These are phyloP conservation scores for Saksenaea vasiformis DNA, from an alignment of 371 early-diverging fungal genomes.

Conservation along the genomic window DNA sequence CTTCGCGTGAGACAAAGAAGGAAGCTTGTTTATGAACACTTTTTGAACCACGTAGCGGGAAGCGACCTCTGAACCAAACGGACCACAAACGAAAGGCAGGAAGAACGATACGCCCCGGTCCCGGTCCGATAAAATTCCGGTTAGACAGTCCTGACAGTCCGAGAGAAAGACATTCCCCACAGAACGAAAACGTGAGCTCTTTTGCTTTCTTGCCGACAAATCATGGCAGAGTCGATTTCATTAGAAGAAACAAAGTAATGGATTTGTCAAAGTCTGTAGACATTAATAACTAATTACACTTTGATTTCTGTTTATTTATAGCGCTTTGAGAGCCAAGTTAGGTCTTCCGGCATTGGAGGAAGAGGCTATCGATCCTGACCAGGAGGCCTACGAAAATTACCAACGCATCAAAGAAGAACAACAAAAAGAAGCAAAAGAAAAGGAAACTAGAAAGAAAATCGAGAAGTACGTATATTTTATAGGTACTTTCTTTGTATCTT, in stretches of 20 bases:
- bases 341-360: conserved; percentile 72
- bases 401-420: conserved; percentile 53
- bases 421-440: conserved; percentile 46
- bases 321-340: conserved; percentile 66
- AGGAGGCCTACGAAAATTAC: conserved; percentile 69
- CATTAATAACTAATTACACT: neutral
- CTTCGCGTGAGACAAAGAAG: no score
- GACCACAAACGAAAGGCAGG: no score
- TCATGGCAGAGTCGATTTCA: conserved; percentile 49
- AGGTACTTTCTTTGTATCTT: neutral
- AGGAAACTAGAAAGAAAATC: conserved; percentile 53
- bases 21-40: no score
- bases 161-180: no score
- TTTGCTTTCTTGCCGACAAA: neutral
- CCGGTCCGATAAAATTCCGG: no score
- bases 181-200: no score
- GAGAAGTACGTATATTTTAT: conserved; percentile 48
- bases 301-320: conserved; percentile 15
- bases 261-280: neutral
- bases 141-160: no score
- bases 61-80: no score
- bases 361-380: conserved; percentile 43
- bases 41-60: no score
- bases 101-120: no score
- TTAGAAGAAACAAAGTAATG: conserved; percentile 69